A percentile compares a stretch with the other conserved stretches of the same genome.
These are phyloP conservation scores for Bryoerythrophyllum caledonicum DNA, from an alignment of 225 moss, liverwort and hornwort species.

Conservation along the genomic window DNA sequence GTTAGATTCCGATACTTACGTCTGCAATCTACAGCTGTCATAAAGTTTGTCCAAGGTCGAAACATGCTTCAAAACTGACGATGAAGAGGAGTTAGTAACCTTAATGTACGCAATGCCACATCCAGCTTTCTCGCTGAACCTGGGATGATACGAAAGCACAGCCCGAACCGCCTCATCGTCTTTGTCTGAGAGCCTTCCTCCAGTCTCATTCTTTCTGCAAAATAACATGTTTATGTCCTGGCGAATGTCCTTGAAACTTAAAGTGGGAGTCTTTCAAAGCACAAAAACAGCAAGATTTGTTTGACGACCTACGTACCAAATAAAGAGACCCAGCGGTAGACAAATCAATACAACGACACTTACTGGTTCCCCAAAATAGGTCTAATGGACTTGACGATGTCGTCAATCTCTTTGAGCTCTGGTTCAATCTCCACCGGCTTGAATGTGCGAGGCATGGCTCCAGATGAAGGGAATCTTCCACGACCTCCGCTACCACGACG, in stretches of 20 bases:
- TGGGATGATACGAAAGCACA: slow-evolving; percentile 61
- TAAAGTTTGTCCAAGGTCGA: background rate
- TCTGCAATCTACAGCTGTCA: background rate
- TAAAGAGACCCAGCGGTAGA: background rate
- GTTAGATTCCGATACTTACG: slow-evolving; percentile 8
- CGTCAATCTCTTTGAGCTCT: slow-evolving; percentile 40
- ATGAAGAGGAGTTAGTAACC: slow-evolving; percentile 29
- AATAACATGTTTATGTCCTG: background rate
- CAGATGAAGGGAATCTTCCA: slow-evolving; percentile 2
- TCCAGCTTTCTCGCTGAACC: slow-evolving; percentile 52
- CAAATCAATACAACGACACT: slow-evolving; percentile 7
- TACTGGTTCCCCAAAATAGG: slow-evolving; percentile 28
- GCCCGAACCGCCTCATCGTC: slow-evolving; percentile 31
- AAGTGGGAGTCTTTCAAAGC: slow-evolving; percentile 5
- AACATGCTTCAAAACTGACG: background rate
- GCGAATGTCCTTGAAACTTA: background rate
- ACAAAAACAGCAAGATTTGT: background rate
- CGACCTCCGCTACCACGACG: slow-evolving; percentile 5
- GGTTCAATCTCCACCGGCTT: slow-evolving; percentile 23
- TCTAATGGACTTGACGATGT: slow-evolving; percentile 27
- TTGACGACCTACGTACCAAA: background rate
- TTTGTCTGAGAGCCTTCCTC: slow-evolving; percentile 30
- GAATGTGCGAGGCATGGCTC: background rate
- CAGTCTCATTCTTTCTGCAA: slow-evolving; percentile 26
- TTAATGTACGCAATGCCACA: slow-evolving; percentile 63